Evolutionary conservation across 371 early-diverging fungal genomes (phyloP).

Genomic region (Smittium culicis): DNA sequence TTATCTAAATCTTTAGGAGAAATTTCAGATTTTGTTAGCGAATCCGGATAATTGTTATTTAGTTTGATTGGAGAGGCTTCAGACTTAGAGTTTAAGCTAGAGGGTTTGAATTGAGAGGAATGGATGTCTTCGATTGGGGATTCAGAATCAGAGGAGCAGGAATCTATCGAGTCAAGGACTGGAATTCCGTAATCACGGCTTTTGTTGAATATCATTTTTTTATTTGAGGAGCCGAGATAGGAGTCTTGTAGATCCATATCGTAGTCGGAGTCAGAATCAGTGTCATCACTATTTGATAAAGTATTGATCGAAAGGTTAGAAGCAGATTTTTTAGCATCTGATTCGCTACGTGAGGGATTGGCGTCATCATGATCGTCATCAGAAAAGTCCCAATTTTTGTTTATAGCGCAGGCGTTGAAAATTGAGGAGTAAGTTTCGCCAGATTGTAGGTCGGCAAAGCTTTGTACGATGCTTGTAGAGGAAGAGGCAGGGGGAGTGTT

Average conservation of each 20-base stretch:
- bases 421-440: not conserved
- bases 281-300: too few relatives aligned
- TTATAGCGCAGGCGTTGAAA: not conserved
- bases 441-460: not conserved
- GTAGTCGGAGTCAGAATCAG: too few relatives aligned
- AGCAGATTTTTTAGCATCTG: too few relatives aligned
- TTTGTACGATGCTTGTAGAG: not conserved
- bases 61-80: too few relatives aligned
- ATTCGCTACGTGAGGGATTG: too few relatives aligned
- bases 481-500: not conserved
- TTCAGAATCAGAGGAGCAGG: not conserved
- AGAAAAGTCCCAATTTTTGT: not conserved
- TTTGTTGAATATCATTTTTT: not conserved
- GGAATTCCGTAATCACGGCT: not conserved
- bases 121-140: not conserved
- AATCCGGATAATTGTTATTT: too few relatives aligned
- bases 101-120: too few relatives aligned
- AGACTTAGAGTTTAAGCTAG: too few relatives aligned
- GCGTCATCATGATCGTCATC: not conserved
- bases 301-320: too few relatives aligned
- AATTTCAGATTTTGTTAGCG: too few relatives aligned
- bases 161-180: not conserved
- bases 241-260: not conserved
- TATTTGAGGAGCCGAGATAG: not conserved
- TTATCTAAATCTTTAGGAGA: too few relatives aligned